phyloP scores from a whole-genome alignment of 805 yeast genomes.

The Grigorovia transvaalensis region DNA sequence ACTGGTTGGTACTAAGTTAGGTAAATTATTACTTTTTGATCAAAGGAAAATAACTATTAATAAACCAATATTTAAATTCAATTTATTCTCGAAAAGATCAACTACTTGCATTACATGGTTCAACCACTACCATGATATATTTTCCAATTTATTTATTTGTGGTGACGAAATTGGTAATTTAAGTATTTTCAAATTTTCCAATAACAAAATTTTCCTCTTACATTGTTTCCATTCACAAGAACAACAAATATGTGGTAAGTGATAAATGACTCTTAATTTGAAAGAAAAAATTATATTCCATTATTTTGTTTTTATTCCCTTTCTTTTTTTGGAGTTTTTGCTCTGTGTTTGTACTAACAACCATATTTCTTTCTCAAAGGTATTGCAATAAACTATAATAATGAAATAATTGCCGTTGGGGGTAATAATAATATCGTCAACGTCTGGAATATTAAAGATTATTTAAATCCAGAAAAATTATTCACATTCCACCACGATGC shows the following conservation, averaged over 20 bases:
- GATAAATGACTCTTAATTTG: no score
- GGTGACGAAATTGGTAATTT: slow-evolving; percentile 64
- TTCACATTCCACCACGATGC: slow-evolving; percentile 59
- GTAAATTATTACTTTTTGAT: slow-evolving; percentile 39
- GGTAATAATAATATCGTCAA: slow-evolving; percentile 76
- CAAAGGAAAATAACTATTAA: slow-evolving; percentile 16
- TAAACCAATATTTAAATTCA: slow-evolving; percentile 13
- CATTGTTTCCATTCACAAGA: slow-evolving; percentile 36
- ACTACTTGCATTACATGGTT: not conserved
- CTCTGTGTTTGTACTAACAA: slow-evolving; percentile 1
- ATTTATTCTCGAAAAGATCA: slow-evolving; percentile 13
- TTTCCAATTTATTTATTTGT: slow-evolving; percentile 32
- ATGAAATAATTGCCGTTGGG: slow-evolving; percentile 61
- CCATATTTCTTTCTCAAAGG: slow-evolving; percentile 24
- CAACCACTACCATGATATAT: not conserved
- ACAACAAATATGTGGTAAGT: slow-evolving; percentile 51
- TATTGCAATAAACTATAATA: slow-evolving; percentile 46
- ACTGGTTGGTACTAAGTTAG: slow-evolving; percentile 49
- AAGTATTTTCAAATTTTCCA: slow-evolving; percentile 30
- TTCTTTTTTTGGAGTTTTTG: no score
- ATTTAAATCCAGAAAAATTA: slow-evolving; percentile 33
- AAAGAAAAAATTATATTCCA: no score
- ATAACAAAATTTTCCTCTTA: slow-evolving; percentile 10
- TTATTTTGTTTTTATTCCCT: no score
- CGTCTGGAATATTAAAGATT: slow-evolving; percentile 54